Evolutionary conservation across 2,329 filamentous ascomycete species (phyloP).

Genomic region (Dothideomycetes sp.): DNA sequence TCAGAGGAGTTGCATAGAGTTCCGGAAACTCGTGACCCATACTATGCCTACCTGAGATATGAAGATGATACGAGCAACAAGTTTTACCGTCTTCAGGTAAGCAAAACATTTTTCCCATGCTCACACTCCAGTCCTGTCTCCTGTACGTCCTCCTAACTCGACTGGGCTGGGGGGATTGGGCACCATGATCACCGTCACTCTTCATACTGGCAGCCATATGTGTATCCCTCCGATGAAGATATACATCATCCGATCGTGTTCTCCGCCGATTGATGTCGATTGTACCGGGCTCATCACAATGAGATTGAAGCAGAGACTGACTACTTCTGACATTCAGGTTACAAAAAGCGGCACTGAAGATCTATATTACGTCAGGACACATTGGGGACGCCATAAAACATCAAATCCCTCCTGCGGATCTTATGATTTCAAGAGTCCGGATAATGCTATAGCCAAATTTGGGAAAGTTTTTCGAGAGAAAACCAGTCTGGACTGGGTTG

Average conservation of each 20-base stretch:
- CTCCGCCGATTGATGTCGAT: constrained; percentile 2
- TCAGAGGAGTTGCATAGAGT: constrained; percentile 1
- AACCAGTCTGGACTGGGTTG: constrained; percentile 1
- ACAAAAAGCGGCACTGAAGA: constrained; percentile 3
- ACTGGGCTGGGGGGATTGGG: background rate
- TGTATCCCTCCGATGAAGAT: constrained; percentile 1
- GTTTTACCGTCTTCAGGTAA: constrained; percentile 3
- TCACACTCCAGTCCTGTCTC: background rate
- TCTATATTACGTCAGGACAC: constrained; percentile 4
- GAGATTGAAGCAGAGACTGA: constrained; percentile 1
- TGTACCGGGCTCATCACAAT: constrained; percentile 1
- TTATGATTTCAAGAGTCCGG: background rate
- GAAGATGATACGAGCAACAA: constrained; percentile 2
- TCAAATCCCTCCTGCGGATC: constrained; percentile 1
- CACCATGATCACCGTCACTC: constrained; percentile 1
- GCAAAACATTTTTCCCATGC: constrained; percentile 1
- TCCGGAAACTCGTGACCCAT: background rate
- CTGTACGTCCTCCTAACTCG: background rate
- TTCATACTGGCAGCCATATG: constrained; percentile 2
- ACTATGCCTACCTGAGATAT: constrained; percentile 2
- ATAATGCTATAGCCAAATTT: constrained; percentile 3
- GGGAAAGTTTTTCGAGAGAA: background rate
- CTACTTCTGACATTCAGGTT: constrained; percentile 1
- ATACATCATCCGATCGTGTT: background rate
- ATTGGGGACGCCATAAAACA: constrained; percentile 1